Evolutionary conservation across 129 eudicot species (phyloP), one percentile per base, ranked within the genome.

Genomic region (Chrysanthemum makinoi): DNA sequence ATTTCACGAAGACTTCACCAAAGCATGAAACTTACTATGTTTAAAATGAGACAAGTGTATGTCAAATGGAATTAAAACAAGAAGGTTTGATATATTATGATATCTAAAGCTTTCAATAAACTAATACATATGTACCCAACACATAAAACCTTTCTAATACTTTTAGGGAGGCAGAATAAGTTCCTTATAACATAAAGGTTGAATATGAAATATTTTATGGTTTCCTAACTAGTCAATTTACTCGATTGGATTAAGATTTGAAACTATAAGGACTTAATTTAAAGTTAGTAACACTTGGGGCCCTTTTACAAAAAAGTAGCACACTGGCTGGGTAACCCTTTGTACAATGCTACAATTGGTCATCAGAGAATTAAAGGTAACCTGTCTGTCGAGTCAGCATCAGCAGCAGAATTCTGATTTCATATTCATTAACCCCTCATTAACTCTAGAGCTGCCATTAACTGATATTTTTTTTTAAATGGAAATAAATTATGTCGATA

Each of bases 341-440:
- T 20, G 20, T 20, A 20, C 20, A 20, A 20, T 20, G 1, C 20
- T 20, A 53, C 76, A 57, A 83, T 70, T 70, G 75, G 79, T 71
- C 80, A 75, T 75, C 46, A 50, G 26, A 22, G 74, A 79, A 78
- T 66, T 72, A 17, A 58, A 77, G 66, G 73, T 49, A 67, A 35
- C 49, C 48, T 28, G 82, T 68, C 54, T 81, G 86, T 59, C 49
- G 13, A 62, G 85, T 70, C 87, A 80, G 83, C 81, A 52, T 10
- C 62, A 57, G 66, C 78, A 62, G 53, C 79, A 66, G 33, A 46
- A 65, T 75, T 75, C 79, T 65, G 73, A 60, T 47, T 66, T 66
- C 60, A 66, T 56, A 49, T 66, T 66, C 46, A 66, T 22, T 66
- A 35, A 47, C 46, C 28, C 26, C 79, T 57, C 22, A n/a, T 71